These are phyloP conservation scores for Platanus orientalis DNA, from an alignment of 164 flowering plant species.

Conservation along the genomic window DNA sequence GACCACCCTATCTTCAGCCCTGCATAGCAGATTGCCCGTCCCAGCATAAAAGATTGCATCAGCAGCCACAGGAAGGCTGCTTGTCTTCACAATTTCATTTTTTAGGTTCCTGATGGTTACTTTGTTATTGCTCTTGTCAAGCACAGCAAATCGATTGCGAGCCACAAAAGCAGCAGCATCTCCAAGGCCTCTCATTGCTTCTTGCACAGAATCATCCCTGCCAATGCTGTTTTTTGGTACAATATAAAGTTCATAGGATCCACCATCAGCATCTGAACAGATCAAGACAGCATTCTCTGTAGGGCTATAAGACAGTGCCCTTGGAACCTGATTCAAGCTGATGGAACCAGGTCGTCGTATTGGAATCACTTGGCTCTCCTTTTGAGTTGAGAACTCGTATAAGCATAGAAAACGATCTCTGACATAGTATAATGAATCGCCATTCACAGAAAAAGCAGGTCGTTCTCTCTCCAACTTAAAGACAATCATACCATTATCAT, in stretches of 20 bases:
- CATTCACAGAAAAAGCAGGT: too few species aligned
- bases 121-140: neutral
- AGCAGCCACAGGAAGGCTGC: neutral
- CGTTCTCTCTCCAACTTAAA: too few species aligned
- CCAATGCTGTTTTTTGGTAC: neutral
- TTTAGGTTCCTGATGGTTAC: too few species aligned
- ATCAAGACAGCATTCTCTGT: neutral
- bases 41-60: too few species aligned
- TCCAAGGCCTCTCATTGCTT: neutral
- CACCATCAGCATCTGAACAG: neutral
- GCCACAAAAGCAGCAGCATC: neutral
- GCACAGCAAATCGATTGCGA: neutral
- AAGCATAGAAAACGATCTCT: neutral
- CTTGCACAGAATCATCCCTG: neutral
- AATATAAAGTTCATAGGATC: neutral
- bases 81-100: neutral
- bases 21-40: neutral
- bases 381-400: neutral
- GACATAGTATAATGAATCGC: neutral
- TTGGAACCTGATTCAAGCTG: neutral
- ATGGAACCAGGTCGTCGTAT: neutral
- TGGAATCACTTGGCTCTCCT: neutral
- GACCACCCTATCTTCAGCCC: slow-evolving; percentile 1
- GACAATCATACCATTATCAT: neutral
- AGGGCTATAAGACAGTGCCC: neutral